phyloP scores from a whole-genome alignment of 2,329 filamentous ascomycete species.

The Ophiostoma montium region DNA sequence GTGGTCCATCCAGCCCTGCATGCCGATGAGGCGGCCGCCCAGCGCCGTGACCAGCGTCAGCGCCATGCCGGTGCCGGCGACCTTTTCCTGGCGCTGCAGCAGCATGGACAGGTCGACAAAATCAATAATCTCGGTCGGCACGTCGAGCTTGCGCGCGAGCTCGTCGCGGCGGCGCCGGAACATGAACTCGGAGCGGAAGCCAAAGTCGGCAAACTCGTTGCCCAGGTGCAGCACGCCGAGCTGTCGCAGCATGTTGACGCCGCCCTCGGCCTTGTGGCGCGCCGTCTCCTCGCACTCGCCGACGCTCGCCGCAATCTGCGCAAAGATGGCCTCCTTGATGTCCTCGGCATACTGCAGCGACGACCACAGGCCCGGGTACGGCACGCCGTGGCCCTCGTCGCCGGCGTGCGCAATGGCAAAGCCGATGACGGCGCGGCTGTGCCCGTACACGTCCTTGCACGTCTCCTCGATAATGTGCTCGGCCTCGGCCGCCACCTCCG shows the following conservation, averaged over 20 bases:
- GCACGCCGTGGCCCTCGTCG: slow-evolving; percentile 63
- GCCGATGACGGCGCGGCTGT: slow-evolving; percentile 63
- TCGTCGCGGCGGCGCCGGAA: slow-evolving; percentile 73
- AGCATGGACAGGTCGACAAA: slow-evolving; percentile 81
- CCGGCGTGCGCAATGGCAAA: slow-evolving; percentile 65
- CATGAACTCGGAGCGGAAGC: slow-evolving; percentile 87
- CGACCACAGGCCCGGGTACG: slow-evolving; percentile 72
- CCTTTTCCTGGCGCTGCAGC: slow-evolving; percentile 84
- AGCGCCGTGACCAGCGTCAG: slow-evolving; percentile 81
- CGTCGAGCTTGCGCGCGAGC: slow-evolving; percentile 70
- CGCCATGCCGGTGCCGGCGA: slow-evolving; percentile 87
- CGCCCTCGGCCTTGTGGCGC: slow-evolving; percentile 59
- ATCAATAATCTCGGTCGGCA: slow-evolving; percentile 79
- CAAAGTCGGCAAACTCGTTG: slow-evolving; percentile 70
- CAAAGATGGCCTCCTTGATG: slow-evolving; percentile 80
- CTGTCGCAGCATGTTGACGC: slow-evolving; percentile 78
- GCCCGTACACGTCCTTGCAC: slow-evolving; percentile 71
- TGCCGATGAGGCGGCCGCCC: slow-evolving; percentile 66
- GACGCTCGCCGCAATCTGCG: slow-evolving; percentile 71
- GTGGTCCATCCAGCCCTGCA: slow-evolving; percentile 80
- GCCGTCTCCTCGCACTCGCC: slow-evolving; percentile 72
- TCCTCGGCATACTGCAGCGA: slow-evolving; percentile 91
- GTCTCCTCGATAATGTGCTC: slow-evolving; percentile 73
- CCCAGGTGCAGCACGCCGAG: slow-evolving; percentile 80
- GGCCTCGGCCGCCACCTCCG: slow-evolving; percentile 67